Percentiles rank a stretch among this genome's conserved stretches.
These are phyloP conservation scores for Penicillium sp. DNA, from an alignment of 2,329 filamentous ascomycete species.

Conservation along the genomic window DNA sequence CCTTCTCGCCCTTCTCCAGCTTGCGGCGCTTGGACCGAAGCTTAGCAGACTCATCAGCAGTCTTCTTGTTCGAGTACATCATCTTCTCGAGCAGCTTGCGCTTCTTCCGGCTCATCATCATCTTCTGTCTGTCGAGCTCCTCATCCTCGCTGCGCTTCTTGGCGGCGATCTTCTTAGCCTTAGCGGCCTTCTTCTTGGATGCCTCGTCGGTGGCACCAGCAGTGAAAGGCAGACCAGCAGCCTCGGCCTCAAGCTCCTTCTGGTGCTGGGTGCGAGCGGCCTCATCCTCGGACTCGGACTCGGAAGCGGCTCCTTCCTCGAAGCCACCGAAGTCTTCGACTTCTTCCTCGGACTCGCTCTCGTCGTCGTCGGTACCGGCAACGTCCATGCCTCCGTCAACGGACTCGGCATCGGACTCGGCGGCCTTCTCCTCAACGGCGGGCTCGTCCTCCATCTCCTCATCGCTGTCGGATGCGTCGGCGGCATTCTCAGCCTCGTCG, in stretches of 20 bases:
- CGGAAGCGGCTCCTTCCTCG: conserved; percentile 50
- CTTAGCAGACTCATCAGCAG: conserved; percentile 85
- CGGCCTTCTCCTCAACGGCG: conserved; percentile 21
- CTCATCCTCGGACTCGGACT: conserved; percentile 61
- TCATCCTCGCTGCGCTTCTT: conserved; percentile 71
- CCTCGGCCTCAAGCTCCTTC: conserved; percentile 88
- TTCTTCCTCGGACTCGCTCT: conserved; percentile 46
- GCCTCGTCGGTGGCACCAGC: conserved; percentile 57
- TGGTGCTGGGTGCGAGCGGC: conserved; percentile 71
- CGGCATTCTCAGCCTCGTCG: conserved; percentile 74
- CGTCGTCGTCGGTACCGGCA: conserved; percentile 45
- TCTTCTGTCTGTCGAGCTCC: conserved; percentile 88
- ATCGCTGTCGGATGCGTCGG: conserved; percentile 55
- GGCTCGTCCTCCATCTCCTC: conserved; percentile 42
- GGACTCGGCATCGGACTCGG: conserved; percentile 47
- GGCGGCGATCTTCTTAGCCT: conserved; percentile 68
- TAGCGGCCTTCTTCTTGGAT: conserved; percentile 69
- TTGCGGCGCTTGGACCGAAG: conserved; percentile 87
- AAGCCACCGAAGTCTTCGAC: conserved; percentile 54
- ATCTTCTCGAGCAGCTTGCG: conserved; percentile 97
- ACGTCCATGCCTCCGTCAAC: conserved; percentile 54
- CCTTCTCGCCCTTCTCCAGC: conserved; percentile 63
- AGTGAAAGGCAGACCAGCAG: conserved; percentile 64
- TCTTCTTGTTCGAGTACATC: conserved; percentile 91
- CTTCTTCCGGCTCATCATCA: conserved; percentile 98